A percentile compares a stretch with the other conserved stretches of the same genome.
These are phyloP conservation scores for Angomonas deanei DNA, from an alignment of 208 protist species.

Conservation along the genomic window DNA sequence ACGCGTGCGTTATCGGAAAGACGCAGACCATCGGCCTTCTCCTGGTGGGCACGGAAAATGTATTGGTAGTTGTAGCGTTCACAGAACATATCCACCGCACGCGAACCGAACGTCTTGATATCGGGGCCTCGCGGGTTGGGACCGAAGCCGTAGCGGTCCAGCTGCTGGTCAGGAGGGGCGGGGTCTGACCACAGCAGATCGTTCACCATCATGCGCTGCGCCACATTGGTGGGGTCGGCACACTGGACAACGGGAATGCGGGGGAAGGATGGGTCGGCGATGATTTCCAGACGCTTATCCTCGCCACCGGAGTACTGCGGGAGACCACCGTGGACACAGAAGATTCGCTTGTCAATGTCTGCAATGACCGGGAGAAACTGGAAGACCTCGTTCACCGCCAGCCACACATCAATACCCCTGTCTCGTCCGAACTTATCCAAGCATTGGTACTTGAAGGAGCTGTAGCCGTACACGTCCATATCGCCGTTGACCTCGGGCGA, in stretches of 20 bases:
- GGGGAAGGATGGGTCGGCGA: constrained; percentile 79
- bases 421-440: constrained; percentile 85
- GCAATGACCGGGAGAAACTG: constrained; percentile 89
- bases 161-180: constrained; percentile 67
- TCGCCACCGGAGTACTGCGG: constrained; percentile 87
- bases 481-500: constrained; percentile 90
- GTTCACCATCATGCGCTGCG: constrained; percentile 88
- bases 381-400: constrained; percentile 89
- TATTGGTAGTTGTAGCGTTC: constrained; percentile 90
- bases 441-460: constrained; percentile 91
- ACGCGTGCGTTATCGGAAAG: constrained; percentile 87
- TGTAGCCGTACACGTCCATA: constrained; percentile 89
- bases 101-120: constrained; percentile 86
- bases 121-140: constrained; percentile 84
- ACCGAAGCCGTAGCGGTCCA: constrained; percentile 87
- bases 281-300: constrained; percentile 81
- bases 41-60: constrained; percentile 92
- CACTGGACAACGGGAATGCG: constrained; percentile 84
- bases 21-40: constrained; percentile 87
- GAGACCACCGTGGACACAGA: constrained; percentile 94
- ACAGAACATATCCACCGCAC: constrained; percentile 90
- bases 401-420: constrained; percentile 84
- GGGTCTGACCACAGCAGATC: constrained; percentile 90
- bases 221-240: constrained; percentile 74
- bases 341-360: constrained; percentile 93